These are phyloP conservation scores for Cryphonectria parasitica DNA, from an alignment of 2,329 filamentous ascomycete genomes.

Conservation along the genomic window DNA sequence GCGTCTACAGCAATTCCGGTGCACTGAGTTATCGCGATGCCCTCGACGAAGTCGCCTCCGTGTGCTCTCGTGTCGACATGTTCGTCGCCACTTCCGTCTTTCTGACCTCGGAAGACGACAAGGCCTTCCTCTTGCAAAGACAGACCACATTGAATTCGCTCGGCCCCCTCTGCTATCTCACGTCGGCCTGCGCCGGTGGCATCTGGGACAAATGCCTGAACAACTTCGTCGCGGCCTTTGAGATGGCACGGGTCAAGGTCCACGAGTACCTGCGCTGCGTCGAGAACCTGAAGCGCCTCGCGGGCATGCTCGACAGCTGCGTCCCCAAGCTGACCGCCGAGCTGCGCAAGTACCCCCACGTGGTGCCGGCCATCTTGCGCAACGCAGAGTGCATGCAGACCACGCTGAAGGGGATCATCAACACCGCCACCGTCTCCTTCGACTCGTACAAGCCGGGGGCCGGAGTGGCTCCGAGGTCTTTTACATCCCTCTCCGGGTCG, in stretches of 20 bases:
- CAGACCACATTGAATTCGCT: neutral
- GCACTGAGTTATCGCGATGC: neutral
- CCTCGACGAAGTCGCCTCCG: conserved; percentile 6
- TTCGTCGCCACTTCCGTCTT: conserved; percentile 11
- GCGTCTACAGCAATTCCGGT: neutral
- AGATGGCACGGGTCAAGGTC: conserved; percentile 2
- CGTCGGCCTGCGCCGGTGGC: conserved; percentile 11
- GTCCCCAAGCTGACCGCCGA: conserved; percentile 1
- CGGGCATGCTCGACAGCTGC: conserved; percentile 15
- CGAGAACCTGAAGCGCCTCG: conserved; percentile 12
- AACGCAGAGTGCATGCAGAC: conserved; percentile 20
- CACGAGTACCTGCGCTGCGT: conserved; percentile 18
- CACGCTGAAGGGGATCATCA: conserved; percentile 10
- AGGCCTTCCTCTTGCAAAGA: neutral
- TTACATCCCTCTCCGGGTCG: neutral
- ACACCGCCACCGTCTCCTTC: conserved; percentile 3
- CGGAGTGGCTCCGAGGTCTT: neutral
- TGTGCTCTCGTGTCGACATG: conserved; percentile 10
- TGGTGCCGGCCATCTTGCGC: conserved; percentile 7
- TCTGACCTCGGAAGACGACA: conserved; percentile 10
- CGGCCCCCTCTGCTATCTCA: conserved; percentile 18
- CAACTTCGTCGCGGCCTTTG: conserved; percentile 16
- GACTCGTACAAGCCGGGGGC: conserved; percentile 6
- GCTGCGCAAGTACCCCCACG: conserved; percentile 14
- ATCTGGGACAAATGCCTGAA: conserved; percentile 18